Percentiles rank a stretch among this genome's conserved stretches.
Conservation (phyloP, 2,329 filamentous ascomycete species). For the Aspergillus quadrilineatus region DNA sequence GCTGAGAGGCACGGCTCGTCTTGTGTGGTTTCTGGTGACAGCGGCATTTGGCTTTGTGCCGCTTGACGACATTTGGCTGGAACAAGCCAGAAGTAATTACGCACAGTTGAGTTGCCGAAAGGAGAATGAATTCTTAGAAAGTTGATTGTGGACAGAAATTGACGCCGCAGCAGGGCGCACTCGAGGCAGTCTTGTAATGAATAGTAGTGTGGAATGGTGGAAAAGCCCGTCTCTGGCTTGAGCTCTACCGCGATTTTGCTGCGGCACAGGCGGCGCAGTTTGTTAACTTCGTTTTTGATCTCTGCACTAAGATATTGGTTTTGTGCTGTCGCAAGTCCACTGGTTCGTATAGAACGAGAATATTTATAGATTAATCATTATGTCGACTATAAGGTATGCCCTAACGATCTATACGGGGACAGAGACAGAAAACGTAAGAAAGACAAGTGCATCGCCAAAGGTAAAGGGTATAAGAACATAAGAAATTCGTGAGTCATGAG, state of each 20-base stretch:
- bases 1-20: not conserved
- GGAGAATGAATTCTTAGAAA: not conserved
- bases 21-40: not conserved
- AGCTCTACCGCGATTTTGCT: not conserved
- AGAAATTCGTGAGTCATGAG: conserved; percentile 6
- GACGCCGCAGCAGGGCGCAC: conserved; percentile 7
- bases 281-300: not conserved
- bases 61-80: not conserved
- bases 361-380: not conserved
- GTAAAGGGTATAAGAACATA: conserved; percentile 6
- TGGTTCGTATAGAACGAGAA: not conserved
- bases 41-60: not conserved
- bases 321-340: not conserved
- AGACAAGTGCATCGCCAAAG: conserved; percentile 1
- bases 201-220: not conserved
- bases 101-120: not conserved
- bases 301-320: not conserved
- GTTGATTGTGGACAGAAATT: not conserved
- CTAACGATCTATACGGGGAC: not conserved
- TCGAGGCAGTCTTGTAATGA: not conserved
- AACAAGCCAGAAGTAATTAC: not conserved
- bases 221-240: not conserved
- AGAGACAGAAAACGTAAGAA: not conserved
- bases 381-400: not conserved
- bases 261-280: conserved; percentile 3